Evolutionary conservation across 495 filamentous ascomycete genomes (phyloP).

Genomic region (Staphylotrichum longicolle): DNA sequence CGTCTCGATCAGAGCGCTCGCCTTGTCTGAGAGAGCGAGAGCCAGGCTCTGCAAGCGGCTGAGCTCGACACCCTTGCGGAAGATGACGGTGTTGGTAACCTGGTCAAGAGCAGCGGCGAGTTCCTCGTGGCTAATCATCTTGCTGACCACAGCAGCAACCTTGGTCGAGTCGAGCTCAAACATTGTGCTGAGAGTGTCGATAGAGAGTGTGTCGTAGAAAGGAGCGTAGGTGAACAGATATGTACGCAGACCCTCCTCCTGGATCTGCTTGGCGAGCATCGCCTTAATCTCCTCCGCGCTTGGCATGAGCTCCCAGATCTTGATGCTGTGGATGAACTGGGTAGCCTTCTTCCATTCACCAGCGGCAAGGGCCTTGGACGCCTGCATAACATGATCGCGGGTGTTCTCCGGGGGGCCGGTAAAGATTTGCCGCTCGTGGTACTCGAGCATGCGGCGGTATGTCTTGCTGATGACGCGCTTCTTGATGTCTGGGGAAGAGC

Average conservation of each 20-base stretch:
- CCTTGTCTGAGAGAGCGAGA: slow-evolving; percentile 92
- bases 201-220: slow-evolving; percentile 94
- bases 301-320: slow-evolving; percentile 98
- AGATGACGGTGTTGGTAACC: slow-evolving; percentile 95
- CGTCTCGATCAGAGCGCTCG: slow-evolving; percentile 87
- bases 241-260: slow-evolving; percentile 95
- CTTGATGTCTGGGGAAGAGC: slow-evolving; percentile 93
- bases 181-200: slow-evolving; percentile 83
- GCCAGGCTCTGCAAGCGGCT: slow-evolving; percentile 93
- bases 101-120: slow-evolving; percentile 94
- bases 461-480: slow-evolving; percentile 99
- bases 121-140: slow-evolving; percentile 99
- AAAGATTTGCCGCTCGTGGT: slow-evolving; percentile 99
- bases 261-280: slow-evolving; percentile 95
- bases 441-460: slow-evolving; percentile 97
- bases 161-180: slow-evolving; percentile 91
- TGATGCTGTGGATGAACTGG: slow-evolving; percentile 90
- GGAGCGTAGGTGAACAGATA: slow-evolving; percentile 99
- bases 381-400: slow-evolving; percentile 97
- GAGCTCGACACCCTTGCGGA: slow-evolving; percentile 98
- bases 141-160: slow-evolving; percentile 90
- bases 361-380: slow-evolving; percentile 90
- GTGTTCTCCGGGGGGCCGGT: slow-evolving; percentile 98
- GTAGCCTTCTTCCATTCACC: slow-evolving; percentile 98
- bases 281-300: slow-evolving; percentile 85